Percentiles rank a stretch among this genome's conserved stretches.
Conservation (phyloP, 2,329 filamentous ascomycete genomes). For the Pseudonectria buxi region DNA sequence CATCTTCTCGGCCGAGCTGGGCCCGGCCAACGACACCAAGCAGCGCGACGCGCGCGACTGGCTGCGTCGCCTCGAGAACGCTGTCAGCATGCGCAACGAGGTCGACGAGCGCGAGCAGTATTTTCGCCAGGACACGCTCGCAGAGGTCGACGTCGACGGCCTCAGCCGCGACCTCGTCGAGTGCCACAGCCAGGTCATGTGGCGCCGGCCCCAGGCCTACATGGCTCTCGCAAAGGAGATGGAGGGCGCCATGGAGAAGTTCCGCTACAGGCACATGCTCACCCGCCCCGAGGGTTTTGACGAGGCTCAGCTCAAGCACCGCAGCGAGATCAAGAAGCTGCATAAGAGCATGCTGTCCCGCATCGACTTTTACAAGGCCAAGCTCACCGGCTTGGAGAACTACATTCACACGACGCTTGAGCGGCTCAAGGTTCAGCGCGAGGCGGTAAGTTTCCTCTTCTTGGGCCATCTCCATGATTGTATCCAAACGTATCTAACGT, state of each 20-base stretch:
- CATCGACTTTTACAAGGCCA: constrained; percentile 54
- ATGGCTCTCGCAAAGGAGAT: constrained; percentile 45
- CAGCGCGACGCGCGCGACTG: constrained; percentile 58
- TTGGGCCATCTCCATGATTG: too few relatives aligned
- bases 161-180: constrained; percentile 57
- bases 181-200: constrained; percentile 55
- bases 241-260: constrained; percentile 40
- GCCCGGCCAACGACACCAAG: constrained; percentile 49
- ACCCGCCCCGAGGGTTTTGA: constrained; percentile 12
- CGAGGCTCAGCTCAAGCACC: constrained; percentile 22
- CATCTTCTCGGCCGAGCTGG: constrained; percentile 52
- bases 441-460: constrained; percentile 40
- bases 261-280: constrained; percentile 24
- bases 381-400: constrained; percentile 55
- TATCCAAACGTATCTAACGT: too few relatives aligned
- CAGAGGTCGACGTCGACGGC: constrained; percentile 55
- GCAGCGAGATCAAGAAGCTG: constrained; percentile 34
- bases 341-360: constrained; percentile 47
- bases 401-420: constrained; percentile 58
- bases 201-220: constrained; percentile 58
- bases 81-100: constrained; percentile 54
- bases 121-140: constrained; percentile 38
- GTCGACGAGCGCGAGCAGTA: constrained; percentile 50
- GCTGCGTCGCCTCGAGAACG: constrained; percentile 54
- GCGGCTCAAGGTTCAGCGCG: constrained; percentile 53